These are phyloP conservation scores for Saccharomyces mikatae DNA, from an alignment of 805 yeast genomes.

Conservation along the genomic window DNA sequence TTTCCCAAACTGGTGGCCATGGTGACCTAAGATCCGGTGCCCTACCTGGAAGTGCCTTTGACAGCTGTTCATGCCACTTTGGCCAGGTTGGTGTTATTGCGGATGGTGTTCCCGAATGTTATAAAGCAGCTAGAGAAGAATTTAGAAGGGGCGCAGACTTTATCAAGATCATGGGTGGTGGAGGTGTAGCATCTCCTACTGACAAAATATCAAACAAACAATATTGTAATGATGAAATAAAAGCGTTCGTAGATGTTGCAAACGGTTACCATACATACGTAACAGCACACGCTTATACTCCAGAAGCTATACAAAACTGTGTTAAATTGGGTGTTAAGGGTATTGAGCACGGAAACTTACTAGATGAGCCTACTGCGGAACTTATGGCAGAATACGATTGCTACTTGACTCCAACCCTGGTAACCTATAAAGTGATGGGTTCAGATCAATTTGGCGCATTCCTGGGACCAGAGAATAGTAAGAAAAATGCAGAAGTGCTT, in stretches of 20 bases:
- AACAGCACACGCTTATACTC: constrained; percentile 11
- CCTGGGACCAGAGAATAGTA: constrained; percentile 3
- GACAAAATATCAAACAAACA: constrained; percentile 9
- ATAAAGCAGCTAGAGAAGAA: constrained; percentile 9
- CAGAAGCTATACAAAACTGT: constrained; percentile 8
- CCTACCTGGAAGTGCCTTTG: constrained; percentile 7
- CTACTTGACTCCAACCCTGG: constrained; percentile 9
- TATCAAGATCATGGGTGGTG: constrained; percentile 9
- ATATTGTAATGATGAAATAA: constrained; percentile 9
- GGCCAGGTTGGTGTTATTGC: constrained; percentile 7
- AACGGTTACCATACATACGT: constrained; percentile 8
- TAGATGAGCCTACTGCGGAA: constrained; percentile 8
- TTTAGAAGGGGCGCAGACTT: constrained; percentile 11
- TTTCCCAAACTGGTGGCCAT: constrained; percentile 11
- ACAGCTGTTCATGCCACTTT: constrained; percentile 8
- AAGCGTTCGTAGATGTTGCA: constrained; percentile 8
- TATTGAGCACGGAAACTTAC: constrained; percentile 9
- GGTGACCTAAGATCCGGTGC: constrained; percentile 7
- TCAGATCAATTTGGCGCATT: constrained; percentile 8
- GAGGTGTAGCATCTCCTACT: constrained; percentile 13
- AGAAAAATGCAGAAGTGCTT: constrained; percentile 6
- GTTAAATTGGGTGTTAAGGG: constrained; percentile 8
- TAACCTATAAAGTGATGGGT: constrained; percentile 9
- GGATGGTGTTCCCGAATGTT: constrained; percentile 8
- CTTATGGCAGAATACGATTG: constrained; percentile 7